phyloP scores from a whole-genome alignment of 106 monocot genomes.

The Iris macrosiphon region DNA sequence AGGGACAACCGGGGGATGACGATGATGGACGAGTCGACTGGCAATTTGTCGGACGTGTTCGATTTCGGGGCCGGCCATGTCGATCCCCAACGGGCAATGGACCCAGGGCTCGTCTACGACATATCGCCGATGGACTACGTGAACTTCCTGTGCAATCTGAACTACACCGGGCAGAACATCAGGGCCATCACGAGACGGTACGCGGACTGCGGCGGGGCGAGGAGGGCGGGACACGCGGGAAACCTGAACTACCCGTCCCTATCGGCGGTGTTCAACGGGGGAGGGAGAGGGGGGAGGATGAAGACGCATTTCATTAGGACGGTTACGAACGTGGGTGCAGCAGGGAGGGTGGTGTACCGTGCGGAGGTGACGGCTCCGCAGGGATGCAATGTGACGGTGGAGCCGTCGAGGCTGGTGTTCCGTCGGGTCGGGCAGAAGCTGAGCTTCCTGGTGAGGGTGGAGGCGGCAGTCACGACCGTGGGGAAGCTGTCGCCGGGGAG shows the following conservation, averaged over 20 bases:
- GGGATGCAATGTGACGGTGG: slow-evolving; percentile 40
- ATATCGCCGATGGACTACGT: slow-evolving; percentile 23
- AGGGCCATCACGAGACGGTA: slow-evolving; percentile 37
- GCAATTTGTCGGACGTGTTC: slow-evolving; percentile 39
- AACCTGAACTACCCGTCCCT: slow-evolving; percentile 85
- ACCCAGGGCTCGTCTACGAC: slow-evolving; percentile 61
- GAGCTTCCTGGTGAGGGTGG: slow-evolving; percentile 54
- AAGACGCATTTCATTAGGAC: slow-evolving; percentile 73
- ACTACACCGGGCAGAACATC: slow-evolving; percentile 30
- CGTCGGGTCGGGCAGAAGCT: slow-evolving; percentile 52
- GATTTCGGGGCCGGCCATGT: slow-evolving; percentile 58
- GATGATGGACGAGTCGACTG: slow-evolving; percentile 71
- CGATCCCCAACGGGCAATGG: slow-evolving; percentile 27
- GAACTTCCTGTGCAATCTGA: slow-evolving; percentile 39
- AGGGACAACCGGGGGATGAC: slow-evolving; percentile 42
- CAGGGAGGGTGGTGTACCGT: slow-evolving; percentile 30
- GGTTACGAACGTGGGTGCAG: slow-evolving; percentile 70
- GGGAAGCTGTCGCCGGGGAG: slow-evolving; percentile 39
- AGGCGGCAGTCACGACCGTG: background rate
- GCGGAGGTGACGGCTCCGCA: slow-evolving; percentile 32
- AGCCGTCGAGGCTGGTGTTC: slow-evolving; percentile 45
- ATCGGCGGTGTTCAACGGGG: slow-evolving; percentile 35
- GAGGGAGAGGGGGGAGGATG: slow-evolving; percentile 11
- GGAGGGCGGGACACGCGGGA: slow-evolving; percentile 54
- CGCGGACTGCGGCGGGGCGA: slow-evolving; percentile 49